Conservation (phyloP, 2,329 filamentous ascomycete species). For the Macrophomina pseudophaseolina region DNA sequence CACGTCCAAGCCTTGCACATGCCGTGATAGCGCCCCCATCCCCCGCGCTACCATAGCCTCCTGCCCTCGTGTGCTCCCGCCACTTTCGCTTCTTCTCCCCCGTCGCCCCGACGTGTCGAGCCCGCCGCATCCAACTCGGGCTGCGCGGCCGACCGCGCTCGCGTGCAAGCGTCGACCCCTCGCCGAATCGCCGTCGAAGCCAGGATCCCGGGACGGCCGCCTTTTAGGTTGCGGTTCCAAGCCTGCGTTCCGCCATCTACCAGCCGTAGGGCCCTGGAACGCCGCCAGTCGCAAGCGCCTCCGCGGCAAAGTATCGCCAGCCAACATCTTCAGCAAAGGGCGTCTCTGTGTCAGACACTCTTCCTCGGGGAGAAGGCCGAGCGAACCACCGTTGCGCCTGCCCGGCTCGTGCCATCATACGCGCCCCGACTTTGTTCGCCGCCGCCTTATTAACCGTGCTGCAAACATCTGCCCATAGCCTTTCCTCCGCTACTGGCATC, state of each 20-base stretch:
- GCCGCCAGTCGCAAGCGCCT: neutral
- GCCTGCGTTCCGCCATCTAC: slow-evolving; percentile 12
- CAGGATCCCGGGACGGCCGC: slow-evolving; percentile 6
- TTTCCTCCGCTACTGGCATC: neutral
- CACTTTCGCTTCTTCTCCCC: neutral
- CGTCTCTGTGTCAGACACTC: neutral
- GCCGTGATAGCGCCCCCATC: neutral
- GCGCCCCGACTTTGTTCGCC: neutral
- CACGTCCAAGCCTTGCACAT: slow-evolving; percentile 16
- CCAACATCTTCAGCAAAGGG: neutral
- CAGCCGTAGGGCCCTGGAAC: slow-evolving; percentile 7
- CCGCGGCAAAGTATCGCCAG: neutral
- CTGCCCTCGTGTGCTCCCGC: neutral
- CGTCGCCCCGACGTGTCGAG: neutral
- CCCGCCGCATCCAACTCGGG: neutral
- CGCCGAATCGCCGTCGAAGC: neutral
- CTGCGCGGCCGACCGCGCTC: neutral
- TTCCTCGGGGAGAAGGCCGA: neutral
- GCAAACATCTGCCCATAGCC: neutral
- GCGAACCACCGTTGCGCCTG: neutral
- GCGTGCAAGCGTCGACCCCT: neutral
- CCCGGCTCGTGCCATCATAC: neutral
- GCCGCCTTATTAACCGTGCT: neutral
- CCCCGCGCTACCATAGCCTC: slow-evolving; percentile 8
- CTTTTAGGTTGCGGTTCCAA: slow-evolving; percentile 17